Percentiles rank a stretch among this genome's conserved stretches.
phyloP scores from a whole-genome alignment of 2,329 filamentous ascomycete genomes.

The Phoma sp. region DNA sequence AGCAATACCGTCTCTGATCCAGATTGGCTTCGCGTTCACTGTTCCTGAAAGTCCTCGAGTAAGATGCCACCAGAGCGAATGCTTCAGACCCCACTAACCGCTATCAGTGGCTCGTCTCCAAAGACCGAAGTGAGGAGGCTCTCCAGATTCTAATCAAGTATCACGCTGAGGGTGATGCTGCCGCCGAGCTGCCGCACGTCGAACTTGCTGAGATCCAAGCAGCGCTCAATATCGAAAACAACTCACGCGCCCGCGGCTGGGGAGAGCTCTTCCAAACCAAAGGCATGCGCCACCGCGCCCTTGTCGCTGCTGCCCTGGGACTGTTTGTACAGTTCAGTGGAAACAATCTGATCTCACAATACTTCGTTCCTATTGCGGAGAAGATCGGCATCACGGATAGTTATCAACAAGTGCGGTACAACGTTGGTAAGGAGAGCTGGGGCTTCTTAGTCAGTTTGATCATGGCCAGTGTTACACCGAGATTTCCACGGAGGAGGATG shows the following conservation, averaged over 20 bases:
- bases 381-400: slow-evolving; percentile 65
- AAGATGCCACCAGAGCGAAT: too few species aligned
- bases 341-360: slow-evolving; percentile 69
- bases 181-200: slow-evolving; percentile 64
- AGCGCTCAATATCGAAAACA: slow-evolving; percentile 65
- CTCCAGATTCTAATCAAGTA: slow-evolving; percentile 67
- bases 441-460: slow-evolving; percentile 63
- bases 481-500: slow-evolving; percentile 62
- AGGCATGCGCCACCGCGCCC: slow-evolving; percentile 69
- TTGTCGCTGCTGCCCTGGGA: slow-evolving; percentile 67
- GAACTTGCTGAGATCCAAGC: slow-evolving; percentile 71
- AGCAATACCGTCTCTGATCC: slow-evolving; percentile 65
- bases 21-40: slow-evolving; percentile 66
- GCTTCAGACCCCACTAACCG: too few species aligned
- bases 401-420: slow-evolving; percentile 49
- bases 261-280: slow-evolving; percentile 66
- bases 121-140: slow-evolving; percentile 68
- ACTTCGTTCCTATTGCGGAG: slow-evolving; percentile 67
- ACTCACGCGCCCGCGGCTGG: slow-evolving; percentile 60
- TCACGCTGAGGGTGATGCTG: slow-evolving; percentile 66
- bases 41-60: slow-evolving; percentile 68
- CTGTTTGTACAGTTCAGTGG: slow-evolving; percentile 72
- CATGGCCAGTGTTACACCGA: slow-evolving; percentile 63
- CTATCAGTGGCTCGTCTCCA: slow-evolving; percentile 63
- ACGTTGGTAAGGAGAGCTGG: slow-evolving; percentile 66